Percentiles rank a stretch among this genome's conserved stretches.
Conservation (phyloP, 345 rosid species). For the Sonneratia caseolaris region DNA sequence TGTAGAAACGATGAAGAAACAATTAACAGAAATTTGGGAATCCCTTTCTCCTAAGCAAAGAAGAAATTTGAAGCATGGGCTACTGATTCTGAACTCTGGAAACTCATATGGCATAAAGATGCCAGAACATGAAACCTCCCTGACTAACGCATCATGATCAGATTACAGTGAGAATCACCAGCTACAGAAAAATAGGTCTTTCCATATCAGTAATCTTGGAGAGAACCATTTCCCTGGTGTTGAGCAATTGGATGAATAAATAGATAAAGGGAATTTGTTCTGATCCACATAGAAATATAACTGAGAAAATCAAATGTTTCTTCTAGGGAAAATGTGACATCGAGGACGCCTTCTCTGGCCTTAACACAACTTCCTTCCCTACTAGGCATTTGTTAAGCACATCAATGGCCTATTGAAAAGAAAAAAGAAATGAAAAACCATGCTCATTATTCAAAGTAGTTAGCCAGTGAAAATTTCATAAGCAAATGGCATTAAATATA, state of each 20-base stretch:
- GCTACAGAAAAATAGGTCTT: neutral
- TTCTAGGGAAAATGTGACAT: neutral
- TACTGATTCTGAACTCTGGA: neutral
- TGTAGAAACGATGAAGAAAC: neutral
- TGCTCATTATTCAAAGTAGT: neutral
- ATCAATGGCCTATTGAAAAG: neutral
- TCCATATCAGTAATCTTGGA: neutral
- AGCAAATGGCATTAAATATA: neutral
- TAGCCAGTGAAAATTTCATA: neutral
- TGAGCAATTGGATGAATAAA: neutral
- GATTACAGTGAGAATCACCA: slow-evolving; percentile 1
- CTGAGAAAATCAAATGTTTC: neutral
- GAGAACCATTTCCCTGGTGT: neutral
- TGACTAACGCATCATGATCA: neutral
- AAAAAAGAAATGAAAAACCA: neutral
- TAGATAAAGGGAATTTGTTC: neutral
- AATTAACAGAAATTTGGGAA: neutral
- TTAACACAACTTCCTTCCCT: neutral
- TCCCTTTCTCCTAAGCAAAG: neutral
- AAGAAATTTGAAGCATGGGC: neutral
- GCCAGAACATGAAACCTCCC: neutral
- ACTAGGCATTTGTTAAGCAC: neutral
- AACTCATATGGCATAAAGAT: neutral
- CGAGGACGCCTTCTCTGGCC: neutral
- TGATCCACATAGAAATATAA: neutral